Base-by-base conservation (phyloP, 1,284 basidiomycete species). In the Fomitopsis pinicola region DNA sequence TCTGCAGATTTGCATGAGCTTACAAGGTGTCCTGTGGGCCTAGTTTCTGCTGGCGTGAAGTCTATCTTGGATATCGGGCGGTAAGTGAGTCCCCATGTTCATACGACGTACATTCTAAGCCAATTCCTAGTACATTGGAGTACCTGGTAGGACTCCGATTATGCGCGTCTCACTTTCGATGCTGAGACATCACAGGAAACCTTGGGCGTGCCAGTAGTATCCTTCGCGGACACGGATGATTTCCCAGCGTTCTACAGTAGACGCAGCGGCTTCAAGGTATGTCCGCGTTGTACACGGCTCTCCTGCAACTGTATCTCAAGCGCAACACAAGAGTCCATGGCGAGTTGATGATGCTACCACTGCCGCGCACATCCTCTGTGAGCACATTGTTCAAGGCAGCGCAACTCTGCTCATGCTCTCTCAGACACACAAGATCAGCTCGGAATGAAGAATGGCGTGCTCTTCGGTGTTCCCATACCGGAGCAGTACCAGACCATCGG, bases 191-290 rank as follows among this genome's bases (percentile, higher is more conserved):
- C 3, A 26, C 15, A 95, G 94, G 97, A 99, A 85, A 98, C 97
- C 0, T 85, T 96, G 55, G 97, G 97, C 6, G 95, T 99, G 5
- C 93, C 94, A 2, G 95, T 98, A 0, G 75, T 95, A 3, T 86
- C 94, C 0, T 97, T 93, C 70, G 86, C 87, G 7, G 74, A 84
- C 40, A 85, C 85, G 1, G 80, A 83, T 22, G 89, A 95, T 65
- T 99, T 99, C 69, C 97, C 97, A 2, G 95, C 95, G 0, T 99
- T 99, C 78, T 99, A 97, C 74, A 86, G 88, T 17, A 88, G 92
- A 12, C 78, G 78, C 57, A 96, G 94, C 65, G 96, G 96, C 0
- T 88, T 89, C 71, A 80, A 91, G 77, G 95, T 94, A 64, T 63
- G 69, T 64, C 22, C 9, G 8, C 19, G 30, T 33, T 6, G 10